Percentiles rank a stretch among this genome's conserved stretches.
phyloP scores from a whole-genome alignment of 345 rosid species.

The Limnanthes douglasii region DNA sequence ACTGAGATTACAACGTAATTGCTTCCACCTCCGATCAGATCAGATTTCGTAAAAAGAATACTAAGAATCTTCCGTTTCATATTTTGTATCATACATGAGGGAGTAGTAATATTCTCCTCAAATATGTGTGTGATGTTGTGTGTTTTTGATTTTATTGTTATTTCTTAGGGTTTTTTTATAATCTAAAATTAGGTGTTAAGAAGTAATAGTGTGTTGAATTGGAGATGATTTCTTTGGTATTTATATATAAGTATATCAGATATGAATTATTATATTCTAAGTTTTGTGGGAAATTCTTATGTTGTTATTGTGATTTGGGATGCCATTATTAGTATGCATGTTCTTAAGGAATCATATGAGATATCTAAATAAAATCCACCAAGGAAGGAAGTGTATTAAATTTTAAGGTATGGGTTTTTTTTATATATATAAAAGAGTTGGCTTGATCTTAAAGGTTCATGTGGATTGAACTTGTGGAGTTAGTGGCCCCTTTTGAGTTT shows the following conservation, averaged over 20 bases:
- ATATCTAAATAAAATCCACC: not conserved
- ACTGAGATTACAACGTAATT: slow-evolving; percentile 15
- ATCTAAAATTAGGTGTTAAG: too few species aligned
- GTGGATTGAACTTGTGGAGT: slow-evolving; percentile 16
- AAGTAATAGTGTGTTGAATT: slow-evolving; percentile 38
- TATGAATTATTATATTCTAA: too few species aligned
- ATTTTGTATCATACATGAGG: slow-evolving; percentile 43
- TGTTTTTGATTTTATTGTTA: too few species aligned
- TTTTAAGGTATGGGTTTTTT: not conserved
- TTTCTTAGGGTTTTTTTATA: too few species aligned
- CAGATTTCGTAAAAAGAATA: too few species aligned
- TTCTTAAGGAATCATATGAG: too few species aligned
- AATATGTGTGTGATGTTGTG: slow-evolving; percentile 49
- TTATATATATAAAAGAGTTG: not conserved
- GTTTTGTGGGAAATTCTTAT: too few species aligned
- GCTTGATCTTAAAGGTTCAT: not conserved
- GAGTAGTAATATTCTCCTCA: slow-evolving; percentile 21
- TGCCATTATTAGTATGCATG: too few species aligned
- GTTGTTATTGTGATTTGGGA: too few species aligned
- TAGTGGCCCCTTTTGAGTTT: slow-evolving; percentile 8
- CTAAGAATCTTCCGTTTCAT: slow-evolving; percentile 11
- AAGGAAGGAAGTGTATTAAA: not conserved
- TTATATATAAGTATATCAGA: too few species aligned
- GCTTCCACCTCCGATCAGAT: too few species aligned
- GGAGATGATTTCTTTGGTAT: slow-evolving; percentile 30